Percentiles rank a stretch among this genome's conserved stretches.
phyloP scores from a whole-genome alignment of 805 yeast species.

The Clavispora carvajalis region DNA sequence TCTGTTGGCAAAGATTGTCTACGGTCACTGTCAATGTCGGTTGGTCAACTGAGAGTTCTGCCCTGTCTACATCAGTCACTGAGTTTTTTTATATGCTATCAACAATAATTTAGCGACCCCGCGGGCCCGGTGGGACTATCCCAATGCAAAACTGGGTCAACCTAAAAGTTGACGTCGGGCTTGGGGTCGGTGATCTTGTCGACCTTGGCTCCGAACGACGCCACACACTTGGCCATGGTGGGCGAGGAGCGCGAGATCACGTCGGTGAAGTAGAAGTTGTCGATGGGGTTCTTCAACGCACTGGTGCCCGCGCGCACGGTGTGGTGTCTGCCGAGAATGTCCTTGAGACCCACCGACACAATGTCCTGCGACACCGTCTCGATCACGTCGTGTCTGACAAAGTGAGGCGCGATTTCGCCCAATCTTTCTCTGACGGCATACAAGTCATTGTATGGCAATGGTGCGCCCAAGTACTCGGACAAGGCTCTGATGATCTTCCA shows the following conservation, averaged over 20 bases:
- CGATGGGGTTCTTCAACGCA: slow-evolving; percentile 63
- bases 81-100: not conserved
- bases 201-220: slow-evolving; percentile 61
- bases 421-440: slow-evolving; percentile 64
- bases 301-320: slow-evolving; percentile 31
- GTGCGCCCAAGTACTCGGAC: slow-evolving; percentile 65
- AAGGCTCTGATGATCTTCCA: slow-evolving; percentile 85
- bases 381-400: slow-evolving; percentile 66
- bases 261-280: slow-evolving; percentile 84
- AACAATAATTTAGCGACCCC: slow-evolving; percentile 1
- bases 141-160: not conserved
- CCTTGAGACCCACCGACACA: slow-evolving; percentile 52
- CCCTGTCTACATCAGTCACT: not conserved
- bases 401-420: slow-evolving; percentile 74
- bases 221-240: slow-evolving; percentile 84
- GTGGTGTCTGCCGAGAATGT: slow-evolving; percentile 35
- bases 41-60: too few relatives aligned
- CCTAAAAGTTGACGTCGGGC: slow-evolving; percentile 30
- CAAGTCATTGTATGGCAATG: slow-evolving; percentile 72
- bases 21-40: too few relatives aligned
- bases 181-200: slow-evolving; percentile 51
- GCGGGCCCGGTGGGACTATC: slow-evolving; percentile 1
- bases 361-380: slow-evolving; percentile 61
- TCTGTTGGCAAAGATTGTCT: too few relatives aligned
- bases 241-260: slow-evolving; percentile 82